Percentiles rank a stretch among this genome's conserved stretches.
Conservation (phyloP, 139 green algal genomes). For the Coelastrella sp. region DNA sequence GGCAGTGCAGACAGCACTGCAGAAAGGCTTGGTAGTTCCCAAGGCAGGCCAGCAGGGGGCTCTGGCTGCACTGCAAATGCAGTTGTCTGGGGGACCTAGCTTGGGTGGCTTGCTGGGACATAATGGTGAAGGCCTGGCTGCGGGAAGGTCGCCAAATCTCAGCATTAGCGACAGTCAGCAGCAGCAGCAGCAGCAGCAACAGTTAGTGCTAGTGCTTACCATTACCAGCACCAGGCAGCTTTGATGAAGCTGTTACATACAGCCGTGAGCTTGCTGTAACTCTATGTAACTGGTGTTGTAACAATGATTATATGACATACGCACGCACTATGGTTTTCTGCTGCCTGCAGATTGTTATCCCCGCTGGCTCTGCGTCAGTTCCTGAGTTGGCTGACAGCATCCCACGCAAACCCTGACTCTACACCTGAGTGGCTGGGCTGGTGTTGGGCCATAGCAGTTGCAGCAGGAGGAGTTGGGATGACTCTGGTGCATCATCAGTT, state of each 20-base stretch:
- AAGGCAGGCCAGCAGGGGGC: too few species aligned
- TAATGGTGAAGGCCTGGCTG: not conserved
- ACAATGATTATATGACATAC: not conserved
- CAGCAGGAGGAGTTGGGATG: constrained; percentile 63
- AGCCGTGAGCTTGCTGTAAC: too few species aligned
- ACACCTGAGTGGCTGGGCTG: constrained; percentile 72
- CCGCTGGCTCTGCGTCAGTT: constrained; percentile 82
- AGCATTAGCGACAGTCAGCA: too few species aligned
- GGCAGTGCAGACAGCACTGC: too few species aligned
- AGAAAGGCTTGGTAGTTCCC: too few species aligned
- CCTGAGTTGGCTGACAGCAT: constrained; percentile 72
- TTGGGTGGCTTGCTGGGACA: not conserved
- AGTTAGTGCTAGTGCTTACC: too few species aligned
- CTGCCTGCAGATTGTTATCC: constrained; percentile 64
- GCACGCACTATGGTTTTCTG: not conserved
- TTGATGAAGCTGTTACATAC: too few species aligned
- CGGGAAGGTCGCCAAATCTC: not conserved
- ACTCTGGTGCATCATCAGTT: constrained; percentile 84
- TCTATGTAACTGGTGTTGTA: not conserved
- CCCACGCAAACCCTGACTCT: constrained; percentile 40
- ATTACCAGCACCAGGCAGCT: too few species aligned
- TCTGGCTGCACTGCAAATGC: too few species aligned
- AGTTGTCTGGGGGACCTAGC: not conserved
- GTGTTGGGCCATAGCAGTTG: constrained; percentile 76
- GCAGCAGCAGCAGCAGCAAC: too few species aligned